phyloP scores from a whole-genome alignment of 345 rosid species.

The Jatropha curcas region DNA sequence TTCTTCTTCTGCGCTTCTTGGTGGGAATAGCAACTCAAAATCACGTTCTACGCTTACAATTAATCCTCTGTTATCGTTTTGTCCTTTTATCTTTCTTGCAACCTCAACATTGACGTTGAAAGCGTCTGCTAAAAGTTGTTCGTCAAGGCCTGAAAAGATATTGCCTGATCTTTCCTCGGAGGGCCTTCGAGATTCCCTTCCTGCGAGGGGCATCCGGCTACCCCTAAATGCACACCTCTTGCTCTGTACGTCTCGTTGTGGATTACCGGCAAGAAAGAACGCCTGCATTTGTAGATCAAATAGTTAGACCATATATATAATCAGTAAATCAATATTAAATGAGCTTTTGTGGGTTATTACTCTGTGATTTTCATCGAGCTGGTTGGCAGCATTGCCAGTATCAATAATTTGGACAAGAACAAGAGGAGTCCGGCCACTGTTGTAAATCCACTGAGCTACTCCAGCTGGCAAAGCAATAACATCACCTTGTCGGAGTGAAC shows the following conservation, averaged over 20 bases:
- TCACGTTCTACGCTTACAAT: not conserved
- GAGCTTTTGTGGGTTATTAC: constrained; percentile 20
- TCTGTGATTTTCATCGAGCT: constrained; percentile 46
- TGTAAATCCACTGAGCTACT: constrained; percentile 46
- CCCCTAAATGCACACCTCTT: not conserved
- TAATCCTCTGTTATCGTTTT: not conserved
- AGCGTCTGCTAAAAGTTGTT: constrained; percentile 2
- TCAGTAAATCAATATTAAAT: too few relatives aligned
- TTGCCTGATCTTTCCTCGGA: not conserved
- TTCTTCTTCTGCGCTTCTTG: not conserved
- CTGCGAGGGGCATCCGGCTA: too few relatives aligned
- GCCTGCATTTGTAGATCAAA: not conserved
- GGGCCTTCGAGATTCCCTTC: too few relatives aligned
- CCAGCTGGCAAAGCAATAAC: constrained; percentile 47
- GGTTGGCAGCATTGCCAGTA: constrained; percentile 38
- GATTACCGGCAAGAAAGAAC: not conserved
- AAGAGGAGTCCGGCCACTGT: constrained; percentile 37
- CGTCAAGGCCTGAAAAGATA: not conserved
- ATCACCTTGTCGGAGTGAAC: constrained; percentile 39
- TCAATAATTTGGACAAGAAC: constrained; percentile 38
- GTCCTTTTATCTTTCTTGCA: not conserved
- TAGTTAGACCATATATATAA: not conserved
- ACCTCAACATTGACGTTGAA: not conserved
- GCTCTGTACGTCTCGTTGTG: not conserved
- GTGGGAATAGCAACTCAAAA: not conserved